Base-by-base conservation (phyloP, 768 basidiomycete species). In the Chiua virens region DNA sequence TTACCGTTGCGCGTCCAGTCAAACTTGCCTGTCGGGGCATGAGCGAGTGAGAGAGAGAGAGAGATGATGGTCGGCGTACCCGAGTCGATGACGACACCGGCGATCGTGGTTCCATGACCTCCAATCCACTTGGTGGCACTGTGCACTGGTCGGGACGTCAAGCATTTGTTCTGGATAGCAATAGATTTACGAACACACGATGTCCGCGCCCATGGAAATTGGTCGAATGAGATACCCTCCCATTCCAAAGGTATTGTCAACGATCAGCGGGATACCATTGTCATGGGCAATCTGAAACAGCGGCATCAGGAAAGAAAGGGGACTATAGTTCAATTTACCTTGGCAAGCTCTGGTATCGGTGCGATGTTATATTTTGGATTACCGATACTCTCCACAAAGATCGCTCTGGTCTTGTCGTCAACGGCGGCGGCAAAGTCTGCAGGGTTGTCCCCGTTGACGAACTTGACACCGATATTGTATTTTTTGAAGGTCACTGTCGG, bases 71-170 rank as follows among this genome's bases (percentile, higher is more conserved):
- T n/a, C n/a, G n/a, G n/a, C n/a, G n/a, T n/a, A n/a, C n/a, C n/a
- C n/a, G n/a, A n/a, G n/a, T n/a, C n/a, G n/a, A n/a, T n/a, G n/a
- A n/a, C n/a, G n/a, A n/a, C n/a, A n/a, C n/a, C n/a, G n/a, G n/a
- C n/a, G n/a, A n/a, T n/a, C n/a, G n/a, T n/a, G n/a, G n/a, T n/a
- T n/a, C n/a, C n/a, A n/a, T n/a, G n/a, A n/a, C n/a, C 85, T 13
- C 86, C 84, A 30, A 91, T 89, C 90, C 89, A 92, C 61, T 92
- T 91, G 1, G 89, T 90, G 1, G 86, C 86, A 44, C 83, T 86
- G 64, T 90, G 84, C 17, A 89, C 84, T 60, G 49, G 4, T 21
- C 21, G 8, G 7, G 13, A n/a, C 30, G 28, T 60, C 32, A 53
- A n/a, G 9, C 7, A 8, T 15, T 9, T 5, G 8, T 21, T 18